Evolutionary conservation across 1,139 yeast genomes (phyloP), one percentile per base, ranked within the genome.

Genomic region (Pichiaceae sp.): DNA sequence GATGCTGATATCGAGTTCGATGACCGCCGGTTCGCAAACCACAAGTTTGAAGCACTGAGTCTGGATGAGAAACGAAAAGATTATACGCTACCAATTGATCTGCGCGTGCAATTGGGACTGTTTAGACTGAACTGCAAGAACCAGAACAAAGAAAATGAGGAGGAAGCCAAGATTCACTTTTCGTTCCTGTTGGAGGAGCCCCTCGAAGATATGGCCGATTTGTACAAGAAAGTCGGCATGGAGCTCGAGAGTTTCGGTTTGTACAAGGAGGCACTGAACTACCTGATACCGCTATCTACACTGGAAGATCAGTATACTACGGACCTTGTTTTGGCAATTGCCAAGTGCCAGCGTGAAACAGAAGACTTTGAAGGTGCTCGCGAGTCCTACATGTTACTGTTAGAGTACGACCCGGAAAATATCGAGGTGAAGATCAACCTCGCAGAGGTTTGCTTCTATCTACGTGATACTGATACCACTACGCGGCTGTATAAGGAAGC

Each of bases 1-100:
- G 79, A 78, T 44, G 21, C 35, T 14, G 98, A 91, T 56, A 64
- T 84, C 0, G 98, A 91, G 56, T 91, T 80, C 57, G 93, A 82
- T 54, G 73, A 70, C 32, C 68, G 89, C 50, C 64, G 94, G 42
- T 62, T 72, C 24, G 67, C 65, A 19, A 63, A 66, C 45, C 56
- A 60, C 7, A 62, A 62, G 36, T 71, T 54, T 44, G 64, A 62
- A 37, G 56, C 63, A 4, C 49, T 66, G 33, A 55, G 63, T 2
- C 62, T 62, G 4, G 47, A 50, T 11, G 65, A 63, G 42, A 64
- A 62, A 36, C 48, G 57, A 1, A 68, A 70, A 39, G 60, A 66
- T 4, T 68, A 65, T 50, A 55, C 67, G 8, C 59, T 91, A 23
- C 97, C 96, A 0, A 76, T 89, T 38, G 98, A 89, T 63, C 82